Percentiles rank a stretch among this genome's conserved stretches.
Conservation (phyloP, 2,329 filamentous ascomycete genomes). For the Fusarium albosuccineum region DNA sequence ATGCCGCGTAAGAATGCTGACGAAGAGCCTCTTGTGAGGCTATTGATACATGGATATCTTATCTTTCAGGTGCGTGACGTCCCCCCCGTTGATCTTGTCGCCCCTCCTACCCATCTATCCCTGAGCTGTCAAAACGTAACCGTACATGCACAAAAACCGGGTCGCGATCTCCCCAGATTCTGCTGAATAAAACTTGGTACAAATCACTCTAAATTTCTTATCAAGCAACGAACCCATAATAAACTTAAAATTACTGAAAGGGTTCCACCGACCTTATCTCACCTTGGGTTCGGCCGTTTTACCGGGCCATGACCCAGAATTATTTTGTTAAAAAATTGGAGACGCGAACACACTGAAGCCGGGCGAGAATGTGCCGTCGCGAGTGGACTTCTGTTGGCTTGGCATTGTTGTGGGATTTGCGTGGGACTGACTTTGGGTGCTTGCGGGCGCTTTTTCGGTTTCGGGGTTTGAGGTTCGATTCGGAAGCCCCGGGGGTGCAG, state of each 20-base stretch:
- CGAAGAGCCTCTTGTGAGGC: background rate
- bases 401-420: too few relatives aligned
- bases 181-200: background rate
- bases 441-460: too few relatives aligned
- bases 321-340: too few relatives aligned
- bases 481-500: too few relatives aligned
- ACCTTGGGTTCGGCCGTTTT: background rate
- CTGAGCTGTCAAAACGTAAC: constrained; percentile 10
- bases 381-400: background rate
- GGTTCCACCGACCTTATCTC: background rate
- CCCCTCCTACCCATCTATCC: background rate
- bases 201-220: constrained; percentile 7
- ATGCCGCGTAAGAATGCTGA: background rate
- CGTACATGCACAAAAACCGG: background rate
- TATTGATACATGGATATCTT: background rate
- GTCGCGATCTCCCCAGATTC: constrained; percentile 3
- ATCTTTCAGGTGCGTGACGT: too few relatives aligned
- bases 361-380: background rate
- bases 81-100: too few relatives aligned
- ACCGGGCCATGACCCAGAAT: background rate
- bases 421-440: too few relatives aligned
- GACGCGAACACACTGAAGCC: background rate
- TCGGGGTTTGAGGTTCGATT: too few relatives aligned
- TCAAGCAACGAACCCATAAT: background rate
- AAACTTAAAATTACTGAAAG: background rate